Percentiles rank a stretch among this genome's conserved stretches.
These are phyloP conservation scores for Verticillium tricorpus DNA, from an alignment of 2,329 filamentous ascomycete genomes.

Conservation along the genomic window DNA sequence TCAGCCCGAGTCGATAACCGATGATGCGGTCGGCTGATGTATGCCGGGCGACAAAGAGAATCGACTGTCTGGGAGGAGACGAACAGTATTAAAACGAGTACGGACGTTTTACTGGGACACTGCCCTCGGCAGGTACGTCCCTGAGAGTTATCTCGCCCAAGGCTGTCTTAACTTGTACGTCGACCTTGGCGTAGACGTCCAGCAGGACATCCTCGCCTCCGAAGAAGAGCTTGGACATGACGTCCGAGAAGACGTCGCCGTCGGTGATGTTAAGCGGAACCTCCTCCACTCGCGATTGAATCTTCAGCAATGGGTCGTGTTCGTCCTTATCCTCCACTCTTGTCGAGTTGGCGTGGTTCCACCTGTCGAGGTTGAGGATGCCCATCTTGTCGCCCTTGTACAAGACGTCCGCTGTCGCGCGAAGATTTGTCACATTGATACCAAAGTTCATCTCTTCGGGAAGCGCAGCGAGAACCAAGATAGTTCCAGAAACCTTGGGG, in stretches of 20 bases:
- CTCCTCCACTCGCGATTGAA: slow-evolving; percentile 71
- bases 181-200: slow-evolving; percentile 72
- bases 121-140: slow-evolving; percentile 79
- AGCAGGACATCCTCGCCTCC: slow-evolving; percentile 65
- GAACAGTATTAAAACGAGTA: slow-evolving; percentile 50
- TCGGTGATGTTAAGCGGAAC: slow-evolving; percentile 82
- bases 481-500: slow-evolving; percentile 77
- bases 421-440: slow-evolving; percentile 71
- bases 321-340: slow-evolving; percentile 53
- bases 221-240: slow-evolving; percentile 78
- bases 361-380: slow-evolving; percentile 70
- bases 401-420: slow-evolving; percentile 73
- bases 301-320: slow-evolving; percentile 60
- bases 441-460: slow-evolving; percentile 85
- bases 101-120: slow-evolving; percentile 92
- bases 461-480: slow-evolving; percentile 72
- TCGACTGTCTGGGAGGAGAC: slow-evolving; percentile 21
- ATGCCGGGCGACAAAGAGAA: neutral
- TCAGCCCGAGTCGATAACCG: slow-evolving; percentile 23
- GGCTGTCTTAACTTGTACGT: slow-evolving; percentile 76
- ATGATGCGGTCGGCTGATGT: neutral
- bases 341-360: slow-evolving; percentile 83
- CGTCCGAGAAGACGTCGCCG: slow-evolving; percentile 69
- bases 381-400: slow-evolving; percentile 78
- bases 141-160: slow-evolving; percentile 78